Percentiles rank a stretch among this genome's conserved stretches.
Conservation (phyloP, 1,284 basidiomycete species). For the Rhodotorula sp. region DNA sequence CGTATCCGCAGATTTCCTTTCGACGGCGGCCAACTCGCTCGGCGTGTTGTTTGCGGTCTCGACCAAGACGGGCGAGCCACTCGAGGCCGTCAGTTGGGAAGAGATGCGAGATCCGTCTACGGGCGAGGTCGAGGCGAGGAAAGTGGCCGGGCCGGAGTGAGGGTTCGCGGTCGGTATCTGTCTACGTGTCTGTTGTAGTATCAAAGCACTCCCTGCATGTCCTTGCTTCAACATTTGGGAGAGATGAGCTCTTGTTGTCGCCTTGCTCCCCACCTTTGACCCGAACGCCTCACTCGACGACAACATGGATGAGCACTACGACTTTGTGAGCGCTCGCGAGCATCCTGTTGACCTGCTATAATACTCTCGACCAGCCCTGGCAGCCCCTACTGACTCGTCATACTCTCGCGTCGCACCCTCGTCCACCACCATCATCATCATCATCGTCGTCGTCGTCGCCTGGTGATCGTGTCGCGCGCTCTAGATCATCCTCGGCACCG, state of each 20-base stretch:
- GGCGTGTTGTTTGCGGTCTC: constrained; percentile 86
- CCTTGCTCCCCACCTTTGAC: neutral
- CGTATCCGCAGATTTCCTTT: constrained; percentile 69
- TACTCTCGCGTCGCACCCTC: neutral
- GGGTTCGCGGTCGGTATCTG: neutral
- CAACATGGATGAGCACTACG: constrained; percentile 42
- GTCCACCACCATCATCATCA: neutral
- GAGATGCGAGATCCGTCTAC: constrained; percentile 86
- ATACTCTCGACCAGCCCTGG: no score
- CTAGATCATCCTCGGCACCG: constrained; percentile 65
- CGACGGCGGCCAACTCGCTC: constrained; percentile 88
- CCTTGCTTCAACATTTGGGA: no score
- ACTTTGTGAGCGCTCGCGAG: constrained; percentile 21
- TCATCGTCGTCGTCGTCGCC: neutral
- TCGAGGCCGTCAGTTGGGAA: constrained; percentile 83
- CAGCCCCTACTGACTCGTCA: no score
- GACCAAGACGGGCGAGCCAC: constrained; percentile 69
- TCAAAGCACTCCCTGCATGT: neutral
- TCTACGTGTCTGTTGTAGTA: constrained; percentile 7
- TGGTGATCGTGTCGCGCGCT: neutral
- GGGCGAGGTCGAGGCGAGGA: constrained; percentile 74
- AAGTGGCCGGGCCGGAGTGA: constrained; percentile 74
- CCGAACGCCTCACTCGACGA: neutral
- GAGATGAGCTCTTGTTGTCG: no score
- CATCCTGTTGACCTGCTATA: no score